Conservation (phyloP, 2,329 filamentous ascomycete species). For the Pyrenophora teres region DNA sequence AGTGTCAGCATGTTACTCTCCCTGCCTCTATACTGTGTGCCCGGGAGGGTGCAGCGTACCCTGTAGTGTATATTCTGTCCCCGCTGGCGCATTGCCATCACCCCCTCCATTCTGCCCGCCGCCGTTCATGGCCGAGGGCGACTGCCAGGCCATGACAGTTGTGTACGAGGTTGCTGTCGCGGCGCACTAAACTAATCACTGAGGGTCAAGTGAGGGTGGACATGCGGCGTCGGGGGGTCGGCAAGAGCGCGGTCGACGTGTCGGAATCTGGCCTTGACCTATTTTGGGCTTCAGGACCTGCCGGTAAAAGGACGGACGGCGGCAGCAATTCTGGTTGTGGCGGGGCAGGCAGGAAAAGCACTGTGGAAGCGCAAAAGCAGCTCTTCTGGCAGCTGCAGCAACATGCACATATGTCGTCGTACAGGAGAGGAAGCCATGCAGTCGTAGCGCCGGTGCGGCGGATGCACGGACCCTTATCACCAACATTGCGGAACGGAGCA, state of each 20-base stretch:
- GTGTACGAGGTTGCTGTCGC: constrained; percentile 24
- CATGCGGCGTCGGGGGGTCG: constrained; percentile 38
- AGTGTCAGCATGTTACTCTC: constrained; percentile 22
- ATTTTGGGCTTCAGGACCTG: constrained; percentile 21
- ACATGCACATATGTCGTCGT: constrained; percentile 11
- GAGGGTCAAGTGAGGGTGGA: constrained; percentile 28
- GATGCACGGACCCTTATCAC: constrained; percentile 9
- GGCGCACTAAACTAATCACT: constrained; percentile 29
- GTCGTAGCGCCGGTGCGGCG: constrained; percentile 19
- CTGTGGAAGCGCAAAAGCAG: constrained; percentile 8
- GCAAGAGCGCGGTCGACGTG: constrained; percentile 25
- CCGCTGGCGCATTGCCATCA: constrained; percentile 58
- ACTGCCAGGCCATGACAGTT: constrained; percentile 70
- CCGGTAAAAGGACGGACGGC: constrained; percentile 1
- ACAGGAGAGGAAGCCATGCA: constrained; percentile 14
- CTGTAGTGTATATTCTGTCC: constrained; percentile 74
- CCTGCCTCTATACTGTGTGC: constrained; percentile 7
- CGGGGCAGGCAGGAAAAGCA: constrained; percentile 2
- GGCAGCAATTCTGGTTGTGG: neutral
- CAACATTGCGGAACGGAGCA: constrained; percentile 5
- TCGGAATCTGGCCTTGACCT: constrained; percentile 30
- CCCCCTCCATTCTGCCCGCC: constrained; percentile 57
- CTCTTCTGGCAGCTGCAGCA: constrained; percentile 7
- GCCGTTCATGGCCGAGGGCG: constrained; percentile 65
- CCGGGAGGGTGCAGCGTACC: constrained; percentile 51